A percentile compares a stretch with the other conserved stretches of the same genome.
These are phyloP conservation scores for Skeletonema costatum DNA, from an alignment of 108 stramenopile species.

Conservation along the genomic window DNA sequence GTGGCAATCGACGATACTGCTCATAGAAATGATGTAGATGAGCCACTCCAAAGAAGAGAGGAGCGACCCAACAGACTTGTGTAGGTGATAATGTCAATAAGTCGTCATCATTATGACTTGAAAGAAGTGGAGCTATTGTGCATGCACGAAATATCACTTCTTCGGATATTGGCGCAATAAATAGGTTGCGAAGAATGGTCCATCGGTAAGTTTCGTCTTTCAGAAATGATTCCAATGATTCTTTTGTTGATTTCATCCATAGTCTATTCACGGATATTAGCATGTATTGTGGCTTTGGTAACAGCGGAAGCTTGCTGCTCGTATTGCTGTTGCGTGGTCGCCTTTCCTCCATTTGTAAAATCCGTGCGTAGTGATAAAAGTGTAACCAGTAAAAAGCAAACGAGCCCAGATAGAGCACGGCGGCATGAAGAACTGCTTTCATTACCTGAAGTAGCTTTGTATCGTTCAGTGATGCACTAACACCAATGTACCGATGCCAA, in stretches of 20 bases:
- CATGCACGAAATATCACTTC: conserved; percentile 86
- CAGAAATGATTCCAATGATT: conserved; percentile 16
- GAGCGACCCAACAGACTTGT: conserved; percentile 52
- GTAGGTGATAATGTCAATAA: conserved; percentile 21
- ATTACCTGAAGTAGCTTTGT: conserved; percentile 6
- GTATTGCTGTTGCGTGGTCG: conserved; percentile 1
- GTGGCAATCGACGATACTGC: conserved; percentile 21
- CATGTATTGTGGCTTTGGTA: conserved; percentile 22
- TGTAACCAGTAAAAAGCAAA: conserved; percentile 15
- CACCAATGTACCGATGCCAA: conserved; percentile 32
- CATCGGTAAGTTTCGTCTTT: conserved; percentile 41
- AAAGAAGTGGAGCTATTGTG: conserved; percentile 59
- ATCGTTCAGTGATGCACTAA: neutral
- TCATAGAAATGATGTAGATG: conserved; percentile 76
- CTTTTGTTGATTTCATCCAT: conserved; percentile 16
- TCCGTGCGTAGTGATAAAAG: conserved; percentile 26
- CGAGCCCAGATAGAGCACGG: conserved; percentile 47
- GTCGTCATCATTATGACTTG: conserved; percentile 12
- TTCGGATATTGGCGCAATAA: conserved; percentile 77
- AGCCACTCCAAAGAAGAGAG: conserved; percentile 84
- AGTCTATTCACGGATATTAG: conserved; percentile 7
- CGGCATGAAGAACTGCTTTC: conserved; percentile 24
- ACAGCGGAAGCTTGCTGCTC: conserved; percentile 1
- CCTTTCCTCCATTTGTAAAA: conserved; percentile 2
- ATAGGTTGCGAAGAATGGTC: conserved; percentile 59